Base-by-base conservation (phyloP, 2,329 filamentous ascomycete genomes). In the Leptodontidium sp. region DNA sequence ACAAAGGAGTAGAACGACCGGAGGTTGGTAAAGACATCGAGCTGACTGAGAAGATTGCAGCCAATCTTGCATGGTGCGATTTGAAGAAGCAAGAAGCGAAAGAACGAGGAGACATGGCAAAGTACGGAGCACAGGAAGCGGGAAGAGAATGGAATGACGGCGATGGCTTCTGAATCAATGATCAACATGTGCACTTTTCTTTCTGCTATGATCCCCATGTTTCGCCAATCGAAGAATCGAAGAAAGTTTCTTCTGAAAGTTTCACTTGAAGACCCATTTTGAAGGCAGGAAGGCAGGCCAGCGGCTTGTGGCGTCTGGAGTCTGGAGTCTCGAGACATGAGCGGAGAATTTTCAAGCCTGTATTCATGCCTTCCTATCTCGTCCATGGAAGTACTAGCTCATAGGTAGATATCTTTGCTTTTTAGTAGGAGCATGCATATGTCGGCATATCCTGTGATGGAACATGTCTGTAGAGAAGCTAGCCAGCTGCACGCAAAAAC, bases 81-180 rank as follows among this genome's bases (percentile, higher is more conserved):
- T 6, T 45, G 8, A 58, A 8, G 55, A 61, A 67, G 29, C 52
- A 72, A 59, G 45, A 67, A 65, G 73, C 74, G n/a, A 75, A 72
- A 52, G 55, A 64, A 32, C 67, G 65, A 45, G 73, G 74, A 11
- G 73, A 73, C 68, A 61, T 72, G 21, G 71, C 72, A 4, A 59
- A 53, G 38, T 72, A 72, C 49, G 68, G 74, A 63, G 72, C 74
- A 5, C 67, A 64, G 26, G 72, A 75, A 59, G 73, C 50, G 12
- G 73, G 72, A n/a, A 64, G 40, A 29, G 15, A 32, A n/a, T 52
- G 47, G 61, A 64, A 43, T 43, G 61, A 55, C 14, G 50, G 43
- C 4, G 29, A 64, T 15, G 49, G 49, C n/a, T 53, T 24, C 29
- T 64, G 61, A 53, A 62, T n/a, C n/a, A 52, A 38, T 53, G 47